Percentiles rank a stretch among this genome's conserved stretches.
phyloP scores from a whole-genome alignment of 148 eudicot species.

The Vaccinium darrowii region DNA sequence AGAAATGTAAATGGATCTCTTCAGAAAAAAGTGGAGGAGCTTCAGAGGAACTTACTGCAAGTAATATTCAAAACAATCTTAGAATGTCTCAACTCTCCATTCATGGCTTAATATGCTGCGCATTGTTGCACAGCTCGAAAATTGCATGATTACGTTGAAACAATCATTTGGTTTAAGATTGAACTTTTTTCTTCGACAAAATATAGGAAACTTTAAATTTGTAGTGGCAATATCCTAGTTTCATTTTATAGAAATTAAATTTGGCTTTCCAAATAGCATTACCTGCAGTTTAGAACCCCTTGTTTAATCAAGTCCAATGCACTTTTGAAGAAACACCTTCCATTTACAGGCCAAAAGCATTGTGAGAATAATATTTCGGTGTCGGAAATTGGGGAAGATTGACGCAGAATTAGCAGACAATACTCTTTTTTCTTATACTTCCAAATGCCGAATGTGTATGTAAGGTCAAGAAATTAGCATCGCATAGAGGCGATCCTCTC shows the following conservation, averaged over 20 bases:
- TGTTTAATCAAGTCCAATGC: neutral
- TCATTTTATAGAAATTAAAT: neutral
- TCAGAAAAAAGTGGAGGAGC: slow-evolving; percentile 79
- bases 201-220: neutral
- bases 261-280: neutral
- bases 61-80: slow-evolving; percentile 33
- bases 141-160: neutral
- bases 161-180: neutral
- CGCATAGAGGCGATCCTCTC: neutral
- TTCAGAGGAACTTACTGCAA: slow-evolving; percentile 74
- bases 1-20: slow-evolving; percentile 67
- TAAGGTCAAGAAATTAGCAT: neutral
- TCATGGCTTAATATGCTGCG: neutral
- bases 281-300: neutral
- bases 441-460: neutral
- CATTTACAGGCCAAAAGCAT: neutral
- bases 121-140: neutral
- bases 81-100: neutral
- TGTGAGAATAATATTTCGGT: neutral
- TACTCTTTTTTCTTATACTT: neutral
- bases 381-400: neutral
- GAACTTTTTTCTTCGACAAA: neutral
- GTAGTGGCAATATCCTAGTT: neutral
- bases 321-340: neutral
- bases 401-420: neutral